Conservation (phyloP, 2,329 filamentous ascomycete species). For the Lecanicillium sp. region DNA sequence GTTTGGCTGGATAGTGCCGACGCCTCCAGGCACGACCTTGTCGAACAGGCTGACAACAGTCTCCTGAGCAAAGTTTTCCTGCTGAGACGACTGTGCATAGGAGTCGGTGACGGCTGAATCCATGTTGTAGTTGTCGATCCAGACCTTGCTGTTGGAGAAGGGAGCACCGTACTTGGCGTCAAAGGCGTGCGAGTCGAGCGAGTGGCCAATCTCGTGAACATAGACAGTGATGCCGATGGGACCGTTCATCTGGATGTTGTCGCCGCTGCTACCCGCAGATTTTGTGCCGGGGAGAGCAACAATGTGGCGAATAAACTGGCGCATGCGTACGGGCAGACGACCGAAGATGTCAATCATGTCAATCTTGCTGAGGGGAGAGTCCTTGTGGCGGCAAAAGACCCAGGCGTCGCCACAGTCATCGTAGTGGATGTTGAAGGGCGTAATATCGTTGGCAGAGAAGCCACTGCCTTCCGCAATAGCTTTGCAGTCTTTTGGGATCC, state of each 20-base stretch:
- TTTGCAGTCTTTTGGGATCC: conserved; percentile 16
- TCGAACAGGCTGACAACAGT: conserved; percentile 16
- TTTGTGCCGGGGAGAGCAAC: conserved; percentile 15
- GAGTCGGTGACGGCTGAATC: conserved; percentile 11
- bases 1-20: conserved; percentile 15
- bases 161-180: conserved; percentile 9
- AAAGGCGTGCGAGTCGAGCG: conserved; percentile 14
- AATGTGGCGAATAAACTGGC: conserved; percentile 17
- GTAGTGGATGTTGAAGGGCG: conserved; percentile 18
- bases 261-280: conserved; percentile 11
- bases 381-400: conserved; percentile 22
- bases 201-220: conserved; percentile 14
- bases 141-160: conserved; percentile 12
- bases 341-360: conserved; percentile 21
- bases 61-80: conserved; percentile 18
- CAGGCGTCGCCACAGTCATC: conserved; percentile 19
- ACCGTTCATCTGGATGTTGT: conserved; percentile 13
- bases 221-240: conserved; percentile 10
- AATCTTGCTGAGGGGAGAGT: conserved; percentile 13
- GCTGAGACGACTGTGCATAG: conserved; percentile 13
- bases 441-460: conserved; percentile 15
- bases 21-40: conserved; percentile 15
- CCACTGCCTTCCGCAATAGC: conserved; percentile 7
- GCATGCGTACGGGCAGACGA: conserved; percentile 20
- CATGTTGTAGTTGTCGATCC: conserved; percentile 12